Percentiles rank a stretch among this genome's conserved stretches.
These are phyloP conservation scores for Diaporthe amygdali DNA, from an alignment of 2,329 filamentous ascomycete genomes.

Conservation along the genomic window DNA sequence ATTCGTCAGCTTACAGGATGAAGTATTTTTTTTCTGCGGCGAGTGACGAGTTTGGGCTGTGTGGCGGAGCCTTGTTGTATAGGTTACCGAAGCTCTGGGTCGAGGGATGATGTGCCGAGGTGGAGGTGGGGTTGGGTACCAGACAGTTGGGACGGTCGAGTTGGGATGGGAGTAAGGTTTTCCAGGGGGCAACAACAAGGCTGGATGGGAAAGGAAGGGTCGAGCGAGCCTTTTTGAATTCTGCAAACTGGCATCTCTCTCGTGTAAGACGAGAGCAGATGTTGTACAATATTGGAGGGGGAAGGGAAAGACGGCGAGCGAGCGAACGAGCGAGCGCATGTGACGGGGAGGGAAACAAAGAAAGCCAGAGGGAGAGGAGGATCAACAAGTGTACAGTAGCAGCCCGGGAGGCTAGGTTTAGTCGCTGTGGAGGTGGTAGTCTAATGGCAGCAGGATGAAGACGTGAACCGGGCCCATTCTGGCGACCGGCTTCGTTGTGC, in stretches of 20 bases:
- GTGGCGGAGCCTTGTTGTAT: background rate
- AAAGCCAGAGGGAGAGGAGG: background rate
- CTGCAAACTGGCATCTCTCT: background rate
- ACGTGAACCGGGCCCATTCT: background rate
- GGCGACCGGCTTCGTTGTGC: conserved; percentile 18
- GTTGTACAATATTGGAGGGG: background rate
- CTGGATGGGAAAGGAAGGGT: background rate
- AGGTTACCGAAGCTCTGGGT: conserved; percentile 23
- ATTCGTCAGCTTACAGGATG: conserved; percentile 5
- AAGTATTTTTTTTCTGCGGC: background rate
- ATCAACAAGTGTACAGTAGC: background rate
- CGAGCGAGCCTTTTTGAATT: conserved; percentile 8
- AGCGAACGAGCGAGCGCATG: background rate
- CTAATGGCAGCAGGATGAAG: background rate
- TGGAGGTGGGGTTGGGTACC: conserved; percentile 24
- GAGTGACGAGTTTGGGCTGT: background rate
- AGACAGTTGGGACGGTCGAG: conserved; percentile 20
- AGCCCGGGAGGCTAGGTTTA: too few species aligned
- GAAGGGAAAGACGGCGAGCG: background rate
- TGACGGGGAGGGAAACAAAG: background rate
- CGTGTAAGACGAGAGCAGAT: background rate
- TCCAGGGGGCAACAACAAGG: background rate
- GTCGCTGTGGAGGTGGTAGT: background rate
- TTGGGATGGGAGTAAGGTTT: conserved; percentile 1
- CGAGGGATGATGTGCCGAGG: conserved; percentile 20